Evolutionary conservation across 768 basidiomycete species (phyloP).

Genomic region (Pholiota molesta): DNA sequence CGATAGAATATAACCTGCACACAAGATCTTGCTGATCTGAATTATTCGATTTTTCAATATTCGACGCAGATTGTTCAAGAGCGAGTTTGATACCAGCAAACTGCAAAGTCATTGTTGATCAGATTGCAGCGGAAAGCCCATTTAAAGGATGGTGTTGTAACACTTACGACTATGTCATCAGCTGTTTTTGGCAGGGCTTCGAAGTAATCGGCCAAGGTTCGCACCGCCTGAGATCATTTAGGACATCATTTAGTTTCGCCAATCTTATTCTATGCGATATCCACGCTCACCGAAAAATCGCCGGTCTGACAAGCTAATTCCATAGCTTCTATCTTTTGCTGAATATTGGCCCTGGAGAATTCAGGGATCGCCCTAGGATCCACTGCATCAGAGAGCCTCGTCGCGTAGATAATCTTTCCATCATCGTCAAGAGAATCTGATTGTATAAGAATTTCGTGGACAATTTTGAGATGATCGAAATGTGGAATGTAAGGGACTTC

Average conservation of each 20-base stretch:
- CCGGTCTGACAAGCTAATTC: background rate
- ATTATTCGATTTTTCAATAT: background rate
- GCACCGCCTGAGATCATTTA: background rate
- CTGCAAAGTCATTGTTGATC: background rate
- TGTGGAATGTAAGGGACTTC: background rate
- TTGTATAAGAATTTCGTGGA: background rate
- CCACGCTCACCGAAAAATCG: background rate
- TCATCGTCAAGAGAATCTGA: background rate
- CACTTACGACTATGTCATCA: background rate
- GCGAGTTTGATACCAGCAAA: background rate
- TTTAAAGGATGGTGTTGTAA: background rate
- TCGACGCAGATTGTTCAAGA: background rate
- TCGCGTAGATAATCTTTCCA: background rate
- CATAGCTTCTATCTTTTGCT: background rate
- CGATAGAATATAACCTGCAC: background rate
- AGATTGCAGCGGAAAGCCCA: background rate
- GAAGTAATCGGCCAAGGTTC: background rate
- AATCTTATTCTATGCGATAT: too few relatives aligned
- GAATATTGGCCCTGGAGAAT: background rate
- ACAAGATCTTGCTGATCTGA: background rate
- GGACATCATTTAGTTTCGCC: background rate
- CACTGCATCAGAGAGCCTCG: background rate
- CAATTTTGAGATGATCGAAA: slow-evolving; percentile 1
- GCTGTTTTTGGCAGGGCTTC: background rate
- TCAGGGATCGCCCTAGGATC: background rate